These are phyloP conservation scores for Hyphodiscus sp. DNA, from an alignment of 2,329 filamentous ascomycete species.

Conservation along the genomic window DNA sequence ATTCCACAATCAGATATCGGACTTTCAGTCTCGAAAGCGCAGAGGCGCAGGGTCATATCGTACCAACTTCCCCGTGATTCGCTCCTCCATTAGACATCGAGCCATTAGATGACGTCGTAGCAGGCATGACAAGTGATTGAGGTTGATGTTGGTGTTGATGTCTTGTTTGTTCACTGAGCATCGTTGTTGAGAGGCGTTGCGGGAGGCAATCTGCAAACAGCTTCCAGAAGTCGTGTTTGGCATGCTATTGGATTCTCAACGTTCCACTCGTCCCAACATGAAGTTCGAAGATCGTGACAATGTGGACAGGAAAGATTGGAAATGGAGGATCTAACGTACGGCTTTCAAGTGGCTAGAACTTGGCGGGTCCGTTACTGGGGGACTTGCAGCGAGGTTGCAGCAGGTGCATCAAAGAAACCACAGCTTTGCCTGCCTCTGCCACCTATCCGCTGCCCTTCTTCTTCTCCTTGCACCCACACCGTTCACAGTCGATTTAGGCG, in stretches of 20 bases:
- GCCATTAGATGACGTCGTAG: constrained; percentile 25
- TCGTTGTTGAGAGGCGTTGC: constrained; percentile 13
- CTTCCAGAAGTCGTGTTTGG: constrained; percentile 14
- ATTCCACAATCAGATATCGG: constrained; percentile 3
- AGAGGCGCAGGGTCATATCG: constrained; percentile 5
- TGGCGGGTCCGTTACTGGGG: constrained; percentile 21
- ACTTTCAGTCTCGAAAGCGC: neutral
- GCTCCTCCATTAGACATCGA: constrained; percentile 21
- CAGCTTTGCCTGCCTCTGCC: constrained; percentile 5
- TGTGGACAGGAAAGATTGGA: constrained; percentile 7
- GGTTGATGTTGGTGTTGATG: constrained; percentile 21
- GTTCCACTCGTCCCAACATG: constrained; percentile 17
- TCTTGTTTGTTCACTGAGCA: constrained; percentile 23
- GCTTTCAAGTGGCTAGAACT: constrained; percentile 22
- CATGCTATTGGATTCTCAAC: constrained; percentile 24
- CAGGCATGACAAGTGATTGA: constrained; percentile 25
- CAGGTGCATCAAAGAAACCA: constrained; percentile 6
- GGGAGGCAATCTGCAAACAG: constrained; percentile 14
- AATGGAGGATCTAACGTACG: constrained; percentile 18
- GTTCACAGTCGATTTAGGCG: constrained; percentile 20
- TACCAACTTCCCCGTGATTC: constrained; percentile 28
- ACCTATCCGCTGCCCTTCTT: constrained; percentile 14
- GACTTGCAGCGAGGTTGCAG: constrained; percentile 22
- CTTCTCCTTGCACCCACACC: constrained; percentile 18
- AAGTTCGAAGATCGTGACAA: constrained; percentile 19